Evolutionary conservation across 805 yeast genomes (phyloP).

Genomic region (Yamadazyma nakazawae): DNA sequence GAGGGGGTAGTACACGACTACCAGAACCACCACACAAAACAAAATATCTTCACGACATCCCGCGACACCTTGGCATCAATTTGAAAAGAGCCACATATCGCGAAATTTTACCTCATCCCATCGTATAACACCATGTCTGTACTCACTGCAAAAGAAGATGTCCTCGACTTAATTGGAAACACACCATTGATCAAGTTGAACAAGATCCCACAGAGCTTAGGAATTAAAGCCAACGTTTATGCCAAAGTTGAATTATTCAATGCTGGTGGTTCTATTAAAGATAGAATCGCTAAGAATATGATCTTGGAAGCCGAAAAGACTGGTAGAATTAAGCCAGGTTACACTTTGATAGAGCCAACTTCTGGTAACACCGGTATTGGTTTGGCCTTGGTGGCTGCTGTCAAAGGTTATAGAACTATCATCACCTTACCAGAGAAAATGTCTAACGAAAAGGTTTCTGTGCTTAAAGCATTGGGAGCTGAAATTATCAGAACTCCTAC

Average conservation of each 20-base stretch:
- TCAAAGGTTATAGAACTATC: conserved; percentile 80
- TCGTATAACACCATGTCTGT: conserved; percentile 9
- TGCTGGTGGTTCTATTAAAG: conserved; percentile 89
- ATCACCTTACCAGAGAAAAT: conserved; percentile 88
- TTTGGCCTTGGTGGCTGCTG: conserved; percentile 81
- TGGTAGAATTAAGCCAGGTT: conserved; percentile 81
- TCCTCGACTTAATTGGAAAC: conserved; percentile 77
- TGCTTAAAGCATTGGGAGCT: conserved; percentile 84
- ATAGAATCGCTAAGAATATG: conserved; percentile 84
- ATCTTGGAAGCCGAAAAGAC: conserved; percentile 77
- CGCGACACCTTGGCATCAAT: too few relatives aligned
- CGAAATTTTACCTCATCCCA: conserved; percentile 7
- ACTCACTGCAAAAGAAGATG: conserved; percentile 43
- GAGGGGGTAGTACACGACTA: too few relatives aligned
- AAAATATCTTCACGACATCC: too few relatives aligned
- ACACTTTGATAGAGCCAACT: conserved; percentile 83
- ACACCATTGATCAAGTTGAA: conserved; percentile 77
- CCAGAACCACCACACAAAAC: too few relatives aligned
- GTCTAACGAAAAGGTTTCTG: conserved; percentile 88
- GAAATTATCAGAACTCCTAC: conserved; percentile 90
- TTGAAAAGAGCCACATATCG: background rate
- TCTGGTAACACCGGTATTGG: conserved; percentile 93
- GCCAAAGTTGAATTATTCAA: conserved; percentile 82
- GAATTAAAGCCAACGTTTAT: conserved; percentile 66
- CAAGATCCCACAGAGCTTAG: conserved; percentile 71